phyloP scores from a whole-genome alignment of 2,329 filamentous ascomycete genomes.

The Sphaerulina vaccinii region DNA sequence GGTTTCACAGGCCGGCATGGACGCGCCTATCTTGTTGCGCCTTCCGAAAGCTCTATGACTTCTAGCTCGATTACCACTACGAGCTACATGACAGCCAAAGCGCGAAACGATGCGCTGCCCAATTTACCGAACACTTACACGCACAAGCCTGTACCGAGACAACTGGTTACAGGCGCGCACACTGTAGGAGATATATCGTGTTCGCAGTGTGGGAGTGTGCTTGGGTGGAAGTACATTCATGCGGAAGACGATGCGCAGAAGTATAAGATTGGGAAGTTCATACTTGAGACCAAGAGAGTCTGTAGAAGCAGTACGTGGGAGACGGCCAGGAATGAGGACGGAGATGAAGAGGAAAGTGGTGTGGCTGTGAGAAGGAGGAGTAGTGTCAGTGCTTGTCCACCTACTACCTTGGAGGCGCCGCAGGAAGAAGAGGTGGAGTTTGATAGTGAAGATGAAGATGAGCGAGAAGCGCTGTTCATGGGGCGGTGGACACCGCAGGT shows the following conservation, averaged over 20 bases:
- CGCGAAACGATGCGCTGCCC: slow-evolving; percentile 32
- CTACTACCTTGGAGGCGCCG: slow-evolving; percentile 21
- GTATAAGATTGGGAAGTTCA: slow-evolving; percentile 68
- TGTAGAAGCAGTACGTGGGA: slow-evolving; percentile 55
- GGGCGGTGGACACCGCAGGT: slow-evolving; percentile 60
- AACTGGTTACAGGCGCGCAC: slow-evolving; percentile 63
- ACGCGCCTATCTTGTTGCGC: slow-evolving; percentile 61
- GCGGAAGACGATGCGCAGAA: slow-evolving; percentile 61
- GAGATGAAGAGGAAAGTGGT: slow-evolving; percentile 26
- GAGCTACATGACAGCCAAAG: slow-evolving; percentile 25
- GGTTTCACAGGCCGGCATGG: slow-evolving; percentile 65
- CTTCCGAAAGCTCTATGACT: slow-evolving; percentile 39
- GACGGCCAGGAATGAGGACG: slow-evolving; percentile 25
- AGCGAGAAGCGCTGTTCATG: slow-evolving; percentile 64
- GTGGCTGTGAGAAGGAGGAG: slow-evolving; percentile 51
- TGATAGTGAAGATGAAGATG: slow-evolving; percentile 65
- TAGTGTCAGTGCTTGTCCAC: slow-evolving; percentile 38
- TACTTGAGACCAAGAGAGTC: slow-evolving; percentile 60
- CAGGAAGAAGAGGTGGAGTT: slow-evolving; percentile 51
- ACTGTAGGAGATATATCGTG: slow-evolving; percentile 62
- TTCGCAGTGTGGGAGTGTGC: slow-evolving; percentile 53
- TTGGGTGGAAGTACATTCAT: slow-evolving; percentile 66
- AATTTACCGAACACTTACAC: slow-evolving; percentile 60
- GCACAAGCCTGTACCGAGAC: slow-evolving; percentile 56
- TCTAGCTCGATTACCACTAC: slow-evolving; percentile 16